Conservation (phyloP, 768 basidiomycete species). For the Lentinula lateritia region DNA sequence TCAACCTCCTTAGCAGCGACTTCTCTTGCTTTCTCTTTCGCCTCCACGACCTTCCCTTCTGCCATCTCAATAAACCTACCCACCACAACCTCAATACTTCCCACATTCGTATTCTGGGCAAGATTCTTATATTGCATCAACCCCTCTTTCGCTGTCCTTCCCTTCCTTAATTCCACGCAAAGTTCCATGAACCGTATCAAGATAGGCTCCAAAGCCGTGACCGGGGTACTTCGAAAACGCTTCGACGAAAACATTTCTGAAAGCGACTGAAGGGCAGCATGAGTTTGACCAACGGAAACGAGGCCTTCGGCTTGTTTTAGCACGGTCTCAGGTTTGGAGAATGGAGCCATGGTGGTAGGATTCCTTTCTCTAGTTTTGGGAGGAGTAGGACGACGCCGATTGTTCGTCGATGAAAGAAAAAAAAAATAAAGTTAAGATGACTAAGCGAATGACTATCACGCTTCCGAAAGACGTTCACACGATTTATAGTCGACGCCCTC, state of each 20-base stretch:
- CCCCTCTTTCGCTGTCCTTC: slow-evolving; percentile 89
- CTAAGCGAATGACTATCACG: background rate
- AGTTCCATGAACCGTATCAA: slow-evolving; percentile 94
- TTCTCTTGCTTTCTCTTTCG: slow-evolving; percentile 85
- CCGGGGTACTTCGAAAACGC: slow-evolving; percentile 87
- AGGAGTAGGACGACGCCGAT: too few species aligned
- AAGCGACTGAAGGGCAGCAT: slow-evolving; percentile 85
- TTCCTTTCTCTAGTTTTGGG: too few species aligned
- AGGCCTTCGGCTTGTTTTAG: slow-evolving; percentile 93
- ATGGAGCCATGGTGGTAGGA: slow-evolving; percentile 66
- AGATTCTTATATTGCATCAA: slow-evolving; percentile 98
- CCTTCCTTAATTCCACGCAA: slow-evolving; percentile 92
- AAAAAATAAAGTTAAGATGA: background rate
- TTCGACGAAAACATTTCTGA: slow-evolving; percentile 92
- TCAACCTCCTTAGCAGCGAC: slow-evolving; percentile 53
- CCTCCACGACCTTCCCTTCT: slow-evolving; percentile 77
- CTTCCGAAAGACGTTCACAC: too few species aligned
- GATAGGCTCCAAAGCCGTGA: slow-evolving; percentile 89
- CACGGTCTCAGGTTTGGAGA: slow-evolving; percentile 86
- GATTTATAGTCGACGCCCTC: too few species aligned
- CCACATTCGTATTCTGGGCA: slow-evolving; percentile 87
- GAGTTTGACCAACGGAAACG: slow-evolving; percentile 85
- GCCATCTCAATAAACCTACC: slow-evolving; percentile 78
- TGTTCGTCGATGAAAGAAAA: background rate
- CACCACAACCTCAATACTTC: slow-evolving; percentile 89